Conservation (phyloP, 2,329 filamentous ascomycete species). For the Niveomyces coronatus region DNA sequence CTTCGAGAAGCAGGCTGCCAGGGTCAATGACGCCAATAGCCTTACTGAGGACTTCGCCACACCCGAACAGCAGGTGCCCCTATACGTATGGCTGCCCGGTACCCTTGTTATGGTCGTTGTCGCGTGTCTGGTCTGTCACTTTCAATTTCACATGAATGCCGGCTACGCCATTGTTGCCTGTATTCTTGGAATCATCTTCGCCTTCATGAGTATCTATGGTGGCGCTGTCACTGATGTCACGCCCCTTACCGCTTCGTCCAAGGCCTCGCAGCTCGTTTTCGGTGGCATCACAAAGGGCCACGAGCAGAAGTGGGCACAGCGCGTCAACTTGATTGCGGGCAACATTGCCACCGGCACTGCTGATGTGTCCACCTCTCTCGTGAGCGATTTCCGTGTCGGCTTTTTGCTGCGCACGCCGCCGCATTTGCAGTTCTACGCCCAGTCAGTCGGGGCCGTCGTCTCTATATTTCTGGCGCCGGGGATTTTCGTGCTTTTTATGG, state of each 20-base stretch:
- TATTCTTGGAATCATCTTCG: conserved; percentile 42
- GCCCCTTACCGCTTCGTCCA: conserved; percentile 50
- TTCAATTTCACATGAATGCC: conserved; percentile 41
- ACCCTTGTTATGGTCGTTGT: conserved; percentile 37
- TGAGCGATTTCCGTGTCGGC: conserved; percentile 56
- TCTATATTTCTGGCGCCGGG: conserved; percentile 58
- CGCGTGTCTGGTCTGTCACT: conserved; percentile 39
- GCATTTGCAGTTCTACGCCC: conserved; percentile 55
- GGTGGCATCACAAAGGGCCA: conserved; percentile 51
- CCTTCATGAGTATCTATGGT: conserved; percentile 30
- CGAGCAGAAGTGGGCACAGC: conserved; percentile 41
- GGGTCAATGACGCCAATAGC: conserved; percentile 19
- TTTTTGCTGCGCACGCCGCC: conserved; percentile 57
- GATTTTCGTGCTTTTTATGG: conserved; percentile 57
- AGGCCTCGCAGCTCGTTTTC: conserved; percentile 55
- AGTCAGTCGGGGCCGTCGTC: conserved; percentile 50
- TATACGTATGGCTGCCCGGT: conserved; percentile 42
- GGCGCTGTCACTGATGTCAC: conserved; percentile 44
- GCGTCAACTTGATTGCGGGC: conserved; percentile 56
- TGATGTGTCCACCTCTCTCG: conserved; percentile 41
- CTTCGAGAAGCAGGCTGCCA: conserved; percentile 26
- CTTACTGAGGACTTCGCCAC: conserved; percentile 30
- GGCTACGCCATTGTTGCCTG: conserved; percentile 40
- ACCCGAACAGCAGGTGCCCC: conserved; percentile 37
- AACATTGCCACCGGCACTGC: conserved; percentile 45